Evolutionary conservation across 148 eudicot species (phyloP), one percentile per base, ranked within the genome.

Genomic region (Dysphania ambrosioides): DNA sequence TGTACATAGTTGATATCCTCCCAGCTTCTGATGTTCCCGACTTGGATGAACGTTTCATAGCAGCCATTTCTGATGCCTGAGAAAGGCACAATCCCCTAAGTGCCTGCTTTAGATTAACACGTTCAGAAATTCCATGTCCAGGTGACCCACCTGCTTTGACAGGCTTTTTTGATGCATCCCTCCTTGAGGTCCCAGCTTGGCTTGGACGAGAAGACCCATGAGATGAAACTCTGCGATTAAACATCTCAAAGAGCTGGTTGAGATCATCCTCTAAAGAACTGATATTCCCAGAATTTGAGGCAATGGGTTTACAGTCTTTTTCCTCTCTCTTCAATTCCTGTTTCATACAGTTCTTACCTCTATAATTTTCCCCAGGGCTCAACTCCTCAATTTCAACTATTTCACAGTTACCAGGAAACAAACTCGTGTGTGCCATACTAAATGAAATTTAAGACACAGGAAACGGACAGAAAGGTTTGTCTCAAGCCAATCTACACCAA

Each of bases 21-120:
- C 94, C 86, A 69, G 85, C 84, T 84, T 91, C 92, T 13, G 91
- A 89, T 26, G 97, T 84, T 72, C 83, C 83, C 18, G 89, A 36
- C 85, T 84, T 87, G 6, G 87, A 82, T 64, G 83, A 76, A 27
- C 93, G 79, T 82, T 86, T 95, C 77, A 87, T 75, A 55, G 97
- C 89, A 30, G 98, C 97, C 90, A 86, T 84, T 83, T 95, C 96
- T 32, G 98, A 93, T 66, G 97, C 96, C 78, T 95, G 97, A 74
- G 98, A 92, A 77, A 95, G 90, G 84, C 93, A 92, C 40, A 92
- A 79, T 23, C 98, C 97, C 75, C 98, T 83, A 42, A 95, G 79
- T 55, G 98, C 98, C 81, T 95, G 92, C 77, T 95, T 95, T 30
- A 95, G 72, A 49, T 93, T 92, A 72, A 85, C 85, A 31, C 91